Percentiles rank a stretch among this genome's conserved stretches.
Conservation (phyloP, 2,329 filamentous ascomycete species). For the Diaporthe humulicola region DNA sequence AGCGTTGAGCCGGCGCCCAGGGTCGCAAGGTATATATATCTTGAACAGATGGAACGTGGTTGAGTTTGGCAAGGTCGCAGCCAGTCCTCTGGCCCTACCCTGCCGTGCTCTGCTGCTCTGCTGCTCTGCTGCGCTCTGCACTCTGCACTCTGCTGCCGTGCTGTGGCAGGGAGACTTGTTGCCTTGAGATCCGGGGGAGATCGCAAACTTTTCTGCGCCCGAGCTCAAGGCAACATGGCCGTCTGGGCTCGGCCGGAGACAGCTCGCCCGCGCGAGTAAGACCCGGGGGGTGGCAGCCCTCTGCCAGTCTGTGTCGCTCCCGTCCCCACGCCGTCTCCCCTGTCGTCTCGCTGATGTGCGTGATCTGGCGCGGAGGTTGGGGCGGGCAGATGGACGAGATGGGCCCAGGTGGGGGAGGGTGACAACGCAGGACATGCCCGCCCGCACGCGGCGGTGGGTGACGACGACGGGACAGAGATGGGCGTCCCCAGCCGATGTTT, state of each 20-base stretch:
- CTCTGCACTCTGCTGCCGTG: background rate
- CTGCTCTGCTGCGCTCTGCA: too few species aligned
- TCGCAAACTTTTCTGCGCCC: constrained; percentile 14
- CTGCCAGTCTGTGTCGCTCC: background rate
- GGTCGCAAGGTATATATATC: background rate
- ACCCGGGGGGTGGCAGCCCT: background rate
- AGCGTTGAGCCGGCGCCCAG: constrained; percentile 12
- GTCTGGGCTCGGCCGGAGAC: constrained; percentile 24
- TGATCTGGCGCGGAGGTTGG: constrained; percentile 14
- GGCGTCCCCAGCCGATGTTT: background rate
- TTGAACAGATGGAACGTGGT: constrained; percentile 21
- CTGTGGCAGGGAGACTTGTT: constrained; percentile 1
- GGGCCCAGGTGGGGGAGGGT: constrained; percentile 24
- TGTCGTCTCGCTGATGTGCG: background rate
- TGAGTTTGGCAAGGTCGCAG: constrained; percentile 21
- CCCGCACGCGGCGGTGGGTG: background rate
- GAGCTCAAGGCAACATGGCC: constrained; percentile 16
- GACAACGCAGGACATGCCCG: background rate
- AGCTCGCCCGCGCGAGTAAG: constrained; percentile 26
- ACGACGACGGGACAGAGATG: constrained; percentile 20
- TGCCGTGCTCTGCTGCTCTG: background rate
- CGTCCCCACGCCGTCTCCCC: background rate
- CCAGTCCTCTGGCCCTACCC: constrained; percentile 2
- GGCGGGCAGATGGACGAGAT: constrained; percentile 5
- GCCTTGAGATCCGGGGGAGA: constrained; percentile 10